Evolutionary conservation across 306 rosid species (phyloP), one percentile per base, ranked within the genome.

Genomic region (Castanea crenata): DNA sequence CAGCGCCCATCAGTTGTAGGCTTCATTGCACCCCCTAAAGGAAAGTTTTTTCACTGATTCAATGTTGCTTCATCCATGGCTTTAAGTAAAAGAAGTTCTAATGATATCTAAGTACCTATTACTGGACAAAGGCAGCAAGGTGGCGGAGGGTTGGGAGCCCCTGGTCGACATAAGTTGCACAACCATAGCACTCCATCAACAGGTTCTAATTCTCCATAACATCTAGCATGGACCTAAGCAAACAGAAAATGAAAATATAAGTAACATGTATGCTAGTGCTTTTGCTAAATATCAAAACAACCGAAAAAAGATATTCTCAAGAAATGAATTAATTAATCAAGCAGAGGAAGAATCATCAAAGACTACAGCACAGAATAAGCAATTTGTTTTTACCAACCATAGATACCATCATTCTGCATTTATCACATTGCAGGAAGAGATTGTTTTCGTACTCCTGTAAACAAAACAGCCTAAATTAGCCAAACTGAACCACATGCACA

Each of bases 11-110:
- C 98, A 65, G 94, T 93, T 72, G 99, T 93, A 82, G 98, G 97
- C 89, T 95, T 95, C 99, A 95, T 95, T 38, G 99, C 99, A 79
- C 99, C 99, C 81, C 99, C 99, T 95, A 81, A 51, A 85, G 67
- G 72, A 86, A 87, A 83, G 76, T 55, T 69, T 72, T 73, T 68
- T 76, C 59, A 62, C 58, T 78, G 56, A 76, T 51, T 76, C 72
- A 87, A 76, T 77, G 58, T 63, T 58, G 8, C 65, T 78, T 19
- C 38, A 51, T 69, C 59, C 12, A 75, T 34, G 64, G 65, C 32
- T 64, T 74, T 44, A 72, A 21, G 64, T 56, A 69, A 80, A 35
- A 69, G 71, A 73, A 81, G 64, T 80, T 44, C 25, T 49, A 27
- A 83, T 76, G 49, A 55, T 71, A 69, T 79, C 79, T 8, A 58